A percentile compares a stretch with the other conserved stretches of the same genome.
Evolutionary conservation across 2,329 filamentous ascomycete genomes (phyloP).

Genomic region (Nigrospora sphaerica): DNA sequence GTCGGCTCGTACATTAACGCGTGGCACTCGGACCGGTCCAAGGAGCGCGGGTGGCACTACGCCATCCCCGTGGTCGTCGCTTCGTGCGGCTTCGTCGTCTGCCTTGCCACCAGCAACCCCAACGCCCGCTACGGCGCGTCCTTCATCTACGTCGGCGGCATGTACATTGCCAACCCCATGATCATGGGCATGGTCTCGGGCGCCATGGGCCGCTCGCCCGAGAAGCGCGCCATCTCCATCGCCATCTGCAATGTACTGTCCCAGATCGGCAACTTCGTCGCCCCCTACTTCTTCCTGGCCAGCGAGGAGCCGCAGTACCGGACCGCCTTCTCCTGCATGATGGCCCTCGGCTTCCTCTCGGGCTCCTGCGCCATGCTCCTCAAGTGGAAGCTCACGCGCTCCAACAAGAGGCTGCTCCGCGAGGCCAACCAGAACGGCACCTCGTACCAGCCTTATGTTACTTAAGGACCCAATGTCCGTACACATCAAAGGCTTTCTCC

Average conservation of each 20-base stretch:
- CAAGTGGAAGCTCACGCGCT: no score
- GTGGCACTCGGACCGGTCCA: slow-evolving; percentile 52
- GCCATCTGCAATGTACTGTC: not conserved
- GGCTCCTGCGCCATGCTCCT: no score
- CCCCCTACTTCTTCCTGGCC: not conserved
- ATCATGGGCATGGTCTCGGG: slow-evolving; percentile 27
- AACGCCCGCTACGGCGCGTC: slow-evolving; percentile 50
- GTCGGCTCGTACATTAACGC: slow-evolving; percentile 50
- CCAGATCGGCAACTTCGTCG: not conserved
- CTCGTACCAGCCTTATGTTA: no score
- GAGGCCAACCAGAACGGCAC: no score
- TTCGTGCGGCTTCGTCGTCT: slow-evolving; percentile 50
- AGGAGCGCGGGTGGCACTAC: slow-evolving; percentile 57
- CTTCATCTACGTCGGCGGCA: slow-evolving; percentile 24
- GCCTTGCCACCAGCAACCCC: slow-evolving; percentile 44
- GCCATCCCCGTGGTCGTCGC: slow-evolving; percentile 46
- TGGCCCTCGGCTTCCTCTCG: not conserved
- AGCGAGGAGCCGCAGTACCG: not conserved
- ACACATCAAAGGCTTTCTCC: no score
- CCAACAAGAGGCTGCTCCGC: no score
- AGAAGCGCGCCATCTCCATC: slow-evolving; percentile 23
- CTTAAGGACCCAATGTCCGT: no score
- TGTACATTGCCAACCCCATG: slow-evolving; percentile 25
- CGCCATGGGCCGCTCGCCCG: slow-evolving; percentile 25
- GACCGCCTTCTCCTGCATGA: not conserved